Conservation (phyloP, 2,329 filamentous ascomycete genomes). For the Paecilomyces variotii region DNA sequence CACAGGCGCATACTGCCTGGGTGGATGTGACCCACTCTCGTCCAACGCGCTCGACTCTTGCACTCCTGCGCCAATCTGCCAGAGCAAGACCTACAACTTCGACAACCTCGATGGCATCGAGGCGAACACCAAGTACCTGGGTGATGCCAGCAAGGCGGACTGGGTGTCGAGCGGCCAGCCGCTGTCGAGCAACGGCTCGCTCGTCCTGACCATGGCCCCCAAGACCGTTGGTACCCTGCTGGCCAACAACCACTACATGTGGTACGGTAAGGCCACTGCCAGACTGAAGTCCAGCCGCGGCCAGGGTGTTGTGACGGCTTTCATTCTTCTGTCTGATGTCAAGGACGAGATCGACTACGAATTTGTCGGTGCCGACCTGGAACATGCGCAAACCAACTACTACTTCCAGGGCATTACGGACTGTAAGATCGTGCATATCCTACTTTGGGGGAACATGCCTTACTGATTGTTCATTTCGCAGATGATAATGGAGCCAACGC, state of each 20-base stretch:
- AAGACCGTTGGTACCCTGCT: constrained; percentile 81
- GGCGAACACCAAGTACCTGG: constrained; percentile 74
- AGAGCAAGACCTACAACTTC: constrained; percentile 66
- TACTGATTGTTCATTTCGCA: constrained; percentile 27
- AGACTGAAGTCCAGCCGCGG: constrained; percentile 78
- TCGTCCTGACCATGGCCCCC: constrained; percentile 83
- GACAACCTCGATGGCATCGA: constrained; percentile 60
- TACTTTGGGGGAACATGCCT: background rate
- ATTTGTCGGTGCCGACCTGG: constrained; percentile 74
- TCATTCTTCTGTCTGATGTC: constrained; percentile 89
- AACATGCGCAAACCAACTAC: constrained; percentile 82
- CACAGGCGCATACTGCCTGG: constrained; percentile 88
- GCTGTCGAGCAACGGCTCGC: constrained; percentile 50
- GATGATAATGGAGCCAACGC: constrained; percentile 71
- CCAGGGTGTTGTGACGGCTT: constrained; percentile 87
- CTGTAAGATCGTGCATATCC: constrained; percentile 48
- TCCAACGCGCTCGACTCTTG: constrained; percentile 80
- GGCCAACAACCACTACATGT: constrained; percentile 79
- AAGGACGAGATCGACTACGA: constrained; percentile 99
- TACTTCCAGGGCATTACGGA: constrained; percentile 91
- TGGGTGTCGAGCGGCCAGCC: constrained; percentile 84
- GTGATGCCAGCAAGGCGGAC: constrained; percentile 68
- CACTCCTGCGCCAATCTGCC: constrained; percentile 73
- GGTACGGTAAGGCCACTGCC: constrained; percentile 91
- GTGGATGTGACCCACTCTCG: constrained; percentile 83